These are phyloP conservation scores for Omphalotus olearius DNA, from an alignment of 1,284 basidiomycete species.

Conservation along the genomic window DNA sequence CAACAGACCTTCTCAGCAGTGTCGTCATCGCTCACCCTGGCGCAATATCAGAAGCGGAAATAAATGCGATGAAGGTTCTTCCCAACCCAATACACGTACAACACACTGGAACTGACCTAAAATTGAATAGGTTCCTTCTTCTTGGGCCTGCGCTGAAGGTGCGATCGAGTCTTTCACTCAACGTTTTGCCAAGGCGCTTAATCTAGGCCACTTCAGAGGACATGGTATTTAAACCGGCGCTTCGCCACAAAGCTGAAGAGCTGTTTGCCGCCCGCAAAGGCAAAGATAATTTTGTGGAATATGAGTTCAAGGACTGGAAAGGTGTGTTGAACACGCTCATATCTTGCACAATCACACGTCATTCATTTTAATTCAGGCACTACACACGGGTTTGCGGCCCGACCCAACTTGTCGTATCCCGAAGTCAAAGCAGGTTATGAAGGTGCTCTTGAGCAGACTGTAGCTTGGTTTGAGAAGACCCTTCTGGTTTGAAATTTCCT, in stretches of 20 bases:
- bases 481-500: conserved; percentile 16
- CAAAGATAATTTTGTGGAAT: conserved; percentile 40
- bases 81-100: neutral
- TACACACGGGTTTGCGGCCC: conserved; percentile 51
- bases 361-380: conserved; percentile 33
- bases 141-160: conserved; percentile 60
- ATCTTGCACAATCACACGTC: neutral
- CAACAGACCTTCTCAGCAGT: conserved; percentile 37
- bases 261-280: conserved; percentile 38
- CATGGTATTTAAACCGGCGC: conserved; percentile 33
- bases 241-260: conserved; percentile 39
- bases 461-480: conserved; percentile 46
- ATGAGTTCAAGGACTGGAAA: conserved; percentile 54
- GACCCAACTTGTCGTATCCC: conserved; percentile 44
- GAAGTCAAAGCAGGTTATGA: conserved; percentile 49
- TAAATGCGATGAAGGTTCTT: conserved; percentile 39
- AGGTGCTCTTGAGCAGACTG: conserved; percentile 38
- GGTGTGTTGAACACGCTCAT: conserved; percentile 28
- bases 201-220: conserved; percentile 40
- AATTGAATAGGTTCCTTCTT: conserved; percentile 36
- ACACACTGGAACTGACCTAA: neutral
- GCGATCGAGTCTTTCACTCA: neutral
- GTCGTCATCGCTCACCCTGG: conserved; percentile 59
- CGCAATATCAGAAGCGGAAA: conserved; percentile 30
- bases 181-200: neutral